Evolutionary conservation across 1,284 basidiomycete species (phyloP).

Genomic region (Sphagnurus paluster): DNA sequence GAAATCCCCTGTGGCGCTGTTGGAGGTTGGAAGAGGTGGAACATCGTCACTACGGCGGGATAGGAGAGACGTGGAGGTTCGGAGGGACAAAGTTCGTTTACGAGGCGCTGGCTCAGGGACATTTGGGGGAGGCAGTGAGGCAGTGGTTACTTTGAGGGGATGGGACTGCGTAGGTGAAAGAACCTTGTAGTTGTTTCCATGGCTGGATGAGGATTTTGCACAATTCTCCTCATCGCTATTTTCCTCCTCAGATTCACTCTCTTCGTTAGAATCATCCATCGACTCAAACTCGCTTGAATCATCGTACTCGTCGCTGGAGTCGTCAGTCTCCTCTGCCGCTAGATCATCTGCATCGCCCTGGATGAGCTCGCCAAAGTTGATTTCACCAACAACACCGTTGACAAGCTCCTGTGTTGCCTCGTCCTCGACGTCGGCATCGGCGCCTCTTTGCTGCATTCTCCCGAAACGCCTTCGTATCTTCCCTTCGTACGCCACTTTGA

Average conservation of each 20-base stretch:
- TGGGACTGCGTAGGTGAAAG: constrained; percentile 8
- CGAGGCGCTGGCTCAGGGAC: constrained; percentile 17
- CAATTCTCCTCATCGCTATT: constrained; percentile 21
- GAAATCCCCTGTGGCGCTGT: constrained; percentile 20
- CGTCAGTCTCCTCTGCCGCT: constrained; percentile 76
- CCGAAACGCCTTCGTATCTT: constrained; percentile 83
- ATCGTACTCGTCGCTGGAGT: constrained; percentile 38
- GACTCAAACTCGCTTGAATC: constrained; percentile 27
- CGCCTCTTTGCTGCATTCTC: constrained; percentile 41
- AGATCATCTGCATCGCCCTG: constrained; percentile 78
- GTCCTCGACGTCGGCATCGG: constrained; percentile 62
- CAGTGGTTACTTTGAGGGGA: background rate
- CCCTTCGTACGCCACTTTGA: constrained; percentile 89
- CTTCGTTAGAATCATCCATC: constrained; percentile 30
- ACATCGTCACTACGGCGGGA: constrained; percentile 31
- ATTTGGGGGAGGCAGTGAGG: background rate
- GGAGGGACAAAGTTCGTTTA: constrained; percentile 45
- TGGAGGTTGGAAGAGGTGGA: constrained; percentile 45
- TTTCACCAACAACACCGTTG: constrained; percentile 74
- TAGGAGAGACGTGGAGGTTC: constrained; percentile 41
- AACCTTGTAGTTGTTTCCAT: constrained; percentile 8
- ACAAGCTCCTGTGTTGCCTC: constrained; percentile 80
- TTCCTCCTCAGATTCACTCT: constrained; percentile 29
- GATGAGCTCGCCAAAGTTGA: constrained; percentile 79
- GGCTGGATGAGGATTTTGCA: constrained; percentile 6